These are phyloP conservation scores for Yamadazyma atlantica DNA, from an alignment of 1,139 yeast species.

Conservation along the genomic window DNA sequence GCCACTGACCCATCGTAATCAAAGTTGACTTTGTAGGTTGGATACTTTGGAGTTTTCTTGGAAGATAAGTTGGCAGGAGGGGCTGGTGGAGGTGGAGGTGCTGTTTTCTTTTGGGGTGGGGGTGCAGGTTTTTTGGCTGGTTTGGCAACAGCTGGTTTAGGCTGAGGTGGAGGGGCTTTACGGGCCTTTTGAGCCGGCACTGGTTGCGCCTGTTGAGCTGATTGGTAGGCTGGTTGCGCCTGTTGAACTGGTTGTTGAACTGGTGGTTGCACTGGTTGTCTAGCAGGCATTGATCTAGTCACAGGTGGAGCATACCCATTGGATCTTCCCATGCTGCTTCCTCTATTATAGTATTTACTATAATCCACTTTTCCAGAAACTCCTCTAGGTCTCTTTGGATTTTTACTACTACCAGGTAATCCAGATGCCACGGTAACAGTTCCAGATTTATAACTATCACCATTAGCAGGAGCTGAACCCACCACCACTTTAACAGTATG, in stretches of 20 bases:
- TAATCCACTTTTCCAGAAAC: constrained; percentile 40
- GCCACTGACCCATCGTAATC: constrained; percentile 88
- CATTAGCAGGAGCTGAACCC: constrained; percentile 52
- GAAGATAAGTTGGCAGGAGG: constrained; percentile 69
- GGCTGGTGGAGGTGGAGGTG: constrained; percentile 13
- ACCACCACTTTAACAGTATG: constrained; percentile 70
- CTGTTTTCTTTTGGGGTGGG: constrained; percentile 30
- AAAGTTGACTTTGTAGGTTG: constrained; percentile 82
- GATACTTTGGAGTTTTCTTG: constrained; percentile 57
- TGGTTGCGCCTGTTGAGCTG: constrained; percentile 17
- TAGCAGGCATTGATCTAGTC: constrained; percentile 11
- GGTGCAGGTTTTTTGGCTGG: constrained; percentile 37
- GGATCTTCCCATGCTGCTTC: constrained; percentile 16
- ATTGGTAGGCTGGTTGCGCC: constrained; percentile 17
- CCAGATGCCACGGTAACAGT: constrained; percentile 83
- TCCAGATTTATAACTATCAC: constrained; percentile 86
- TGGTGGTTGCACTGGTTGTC: constrained; percentile 12
- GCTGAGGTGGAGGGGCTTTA: constrained; percentile 16
- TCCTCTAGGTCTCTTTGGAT: constrained; percentile 70
- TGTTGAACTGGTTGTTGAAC: constrained; percentile 12
- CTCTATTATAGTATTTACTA: constrained; percentile 43
- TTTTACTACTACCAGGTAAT: constrained; percentile 65
- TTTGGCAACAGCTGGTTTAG: constrained; percentile 32
- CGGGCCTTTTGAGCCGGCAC: constrained; percentile 11
- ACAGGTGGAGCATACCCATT: constrained; percentile 9